Evolutionary conservation across 495 filamentous ascomycete species (phyloP), one percentile per base, ranked within the genome.

Genomic region (Podospora bellae-mahoneyi): DNA sequence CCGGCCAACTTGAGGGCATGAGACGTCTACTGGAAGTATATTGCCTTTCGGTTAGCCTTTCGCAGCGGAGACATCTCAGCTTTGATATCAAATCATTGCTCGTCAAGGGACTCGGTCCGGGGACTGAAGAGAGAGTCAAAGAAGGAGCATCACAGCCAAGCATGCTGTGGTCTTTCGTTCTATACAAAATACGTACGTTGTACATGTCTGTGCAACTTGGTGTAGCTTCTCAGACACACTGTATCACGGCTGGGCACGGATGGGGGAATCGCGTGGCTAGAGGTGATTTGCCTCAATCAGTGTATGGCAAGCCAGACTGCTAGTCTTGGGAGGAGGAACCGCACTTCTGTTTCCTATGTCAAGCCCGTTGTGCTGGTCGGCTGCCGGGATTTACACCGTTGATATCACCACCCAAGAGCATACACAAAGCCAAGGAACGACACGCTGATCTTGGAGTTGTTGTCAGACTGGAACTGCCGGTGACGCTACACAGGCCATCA

Each of bases 211-310:
- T 58, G 55, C 26, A 23, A 26, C 55, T 20, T 18, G 19, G 55
- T 58, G 55, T 58, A 20, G 55, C 55, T 58, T 58, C n/a, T 9
- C n/a, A n/a, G 23, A 58, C 55, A 26, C 18, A 48, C 23, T 58
- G 55, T 58, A 58, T 58, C 55, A 26, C 55, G n/a, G n/a, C 55
- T 58, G 55, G 55, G 55, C 55, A 58, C 55, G 55, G 55, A 58
- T 58, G 55, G 55, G 54, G 55, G 7, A 58, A 18, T 18, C n/a
- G 13, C n/a, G n/a, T 58, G n/a, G 55, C n/a, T 58, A 18, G 55
- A 26, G 23, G 2, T 48, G 39, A 48, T 48, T 48, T 48, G 30
- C 30, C 4, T 32, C 30, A 32, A 7, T 5, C 30, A 32, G 7
- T 32, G 39, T 48, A 48, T 48, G 15, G 9, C 39, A 48, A 48